Percentiles rank a stretch among this genome's conserved stretches.
Conservation (phyloP, 192 early-diverging fungal species). For the Umbelopsis ramanniana region DNA sequence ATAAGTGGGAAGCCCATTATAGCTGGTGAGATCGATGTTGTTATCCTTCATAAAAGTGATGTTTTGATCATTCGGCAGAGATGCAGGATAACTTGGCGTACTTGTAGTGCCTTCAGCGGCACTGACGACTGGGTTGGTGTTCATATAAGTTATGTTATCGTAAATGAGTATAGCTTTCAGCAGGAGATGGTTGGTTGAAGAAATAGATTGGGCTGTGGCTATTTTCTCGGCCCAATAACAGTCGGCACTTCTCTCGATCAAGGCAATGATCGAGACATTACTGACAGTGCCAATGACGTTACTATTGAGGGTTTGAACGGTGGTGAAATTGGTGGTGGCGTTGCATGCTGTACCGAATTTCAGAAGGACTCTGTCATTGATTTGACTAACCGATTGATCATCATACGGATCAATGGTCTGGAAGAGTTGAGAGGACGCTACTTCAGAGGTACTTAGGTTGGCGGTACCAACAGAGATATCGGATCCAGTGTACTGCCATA, state of each 20-base stretch:
- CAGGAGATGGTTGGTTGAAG: neutral
- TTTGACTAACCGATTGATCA: neutral
- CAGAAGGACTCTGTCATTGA: conserved; percentile 30
- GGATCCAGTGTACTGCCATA: neutral
- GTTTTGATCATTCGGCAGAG: neutral
- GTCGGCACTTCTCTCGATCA: conserved; percentile 28
- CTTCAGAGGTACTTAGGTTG: no score
- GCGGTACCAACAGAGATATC: neutral
- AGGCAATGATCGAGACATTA: conserved; percentile 27
- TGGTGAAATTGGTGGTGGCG: conserved; percentile 6
- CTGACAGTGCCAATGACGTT: conserved; percentile 3
- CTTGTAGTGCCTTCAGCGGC: neutral
- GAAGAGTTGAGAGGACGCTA: conserved; percentile 26
- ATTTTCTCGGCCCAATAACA: conserved; percentile 35
- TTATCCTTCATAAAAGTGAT: conserved; percentile 31
- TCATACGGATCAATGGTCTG: conserved; percentile 25
- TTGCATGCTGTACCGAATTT: conserved; percentile 37
- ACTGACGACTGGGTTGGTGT: neutral
- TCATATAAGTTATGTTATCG: conserved; percentile 24
- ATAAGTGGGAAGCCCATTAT: conserved; percentile 22
- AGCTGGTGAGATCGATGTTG: conserved; percentile 5
- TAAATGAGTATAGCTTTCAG: conserved; percentile 30
- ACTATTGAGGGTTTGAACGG: conserved; percentile 13
- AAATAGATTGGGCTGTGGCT: conserved; percentile 22
- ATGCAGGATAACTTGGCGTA: neutral